Evolutionary conservation across 768 basidiomycete genomes (phyloP).

Genomic region (Lepiota subincarnata): DNA sequence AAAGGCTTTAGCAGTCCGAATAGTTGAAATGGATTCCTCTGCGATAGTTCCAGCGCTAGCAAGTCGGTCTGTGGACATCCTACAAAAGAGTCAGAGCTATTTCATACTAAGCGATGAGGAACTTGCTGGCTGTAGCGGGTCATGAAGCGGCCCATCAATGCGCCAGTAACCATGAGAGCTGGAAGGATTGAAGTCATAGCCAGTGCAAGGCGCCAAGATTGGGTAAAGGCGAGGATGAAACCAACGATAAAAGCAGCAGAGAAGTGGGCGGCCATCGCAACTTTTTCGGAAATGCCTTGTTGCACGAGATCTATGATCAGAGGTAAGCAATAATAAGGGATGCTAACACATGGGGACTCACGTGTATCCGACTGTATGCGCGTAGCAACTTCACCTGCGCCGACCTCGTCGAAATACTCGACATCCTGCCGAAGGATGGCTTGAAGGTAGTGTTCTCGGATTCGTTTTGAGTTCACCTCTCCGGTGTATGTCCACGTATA

Average conservation of each 20-base stretch:
- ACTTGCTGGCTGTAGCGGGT: constrained; percentile 54
- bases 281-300: constrained; percentile 79
- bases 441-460: constrained; percentile 73
- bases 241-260: constrained; percentile 66
- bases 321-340: not conserved
- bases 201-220: constrained; percentile 69
- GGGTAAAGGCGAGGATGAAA: constrained; percentile 59
- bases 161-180: constrained; percentile 63
- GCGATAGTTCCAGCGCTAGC: constrained; percentile 74
- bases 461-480: constrained; percentile 68
- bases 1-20: constrained; percentile 83
- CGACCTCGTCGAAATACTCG: constrained; percentile 77
- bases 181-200: constrained; percentile 72
- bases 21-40: constrained; percentile 80
- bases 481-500: constrained; percentile 48
- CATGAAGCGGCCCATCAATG: constrained; percentile 55
- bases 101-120: not conserved
- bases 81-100: constrained; percentile 15
- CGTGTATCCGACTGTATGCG: constrained; percentile 78
- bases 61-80: constrained; percentile 56
- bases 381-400: constrained; percentile 83
- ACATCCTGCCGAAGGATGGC: constrained; percentile 76
- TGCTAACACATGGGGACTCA: constrained; percentile 24
- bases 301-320: constrained; percentile 61
- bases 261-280: constrained; percentile 53